Conservation (phyloP, 2,329 filamentous ascomycete genomes). For the Curvularia lunata region DNA sequence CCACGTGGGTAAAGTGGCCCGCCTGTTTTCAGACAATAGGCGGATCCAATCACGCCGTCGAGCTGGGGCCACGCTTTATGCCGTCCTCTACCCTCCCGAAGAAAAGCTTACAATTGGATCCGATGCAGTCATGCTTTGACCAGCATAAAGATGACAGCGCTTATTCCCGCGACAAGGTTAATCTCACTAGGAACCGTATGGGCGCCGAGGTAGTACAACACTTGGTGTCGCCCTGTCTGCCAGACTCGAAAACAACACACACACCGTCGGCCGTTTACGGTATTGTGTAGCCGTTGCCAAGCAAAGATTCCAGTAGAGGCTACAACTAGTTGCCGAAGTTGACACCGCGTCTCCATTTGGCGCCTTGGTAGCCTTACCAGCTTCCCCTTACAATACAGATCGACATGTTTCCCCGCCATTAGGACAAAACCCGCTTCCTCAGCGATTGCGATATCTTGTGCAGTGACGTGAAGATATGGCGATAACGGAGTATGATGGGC, state of each 20-base stretch:
- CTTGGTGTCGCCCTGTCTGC: neutral
- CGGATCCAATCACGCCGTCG: neutral
- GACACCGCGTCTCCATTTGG: slow-evolving; percentile 11
- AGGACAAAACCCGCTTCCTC: slow-evolving; percentile 5
- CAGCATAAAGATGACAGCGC: neutral
- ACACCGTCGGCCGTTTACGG: slow-evolving; percentile 7
- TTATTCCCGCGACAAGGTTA: neutral
- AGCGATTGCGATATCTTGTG: slow-evolving; percentile 18
- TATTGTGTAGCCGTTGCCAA: slow-evolving; percentile 19
- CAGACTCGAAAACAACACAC: neutral
- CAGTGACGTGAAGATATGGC: slow-evolving; percentile 7
- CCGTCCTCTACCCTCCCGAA: neutral
- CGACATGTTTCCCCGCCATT: slow-evolving; percentile 11
- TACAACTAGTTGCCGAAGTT: slow-evolving; percentile 6
- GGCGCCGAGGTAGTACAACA: neutral
- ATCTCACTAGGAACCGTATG: neutral
- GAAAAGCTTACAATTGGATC: neutral
- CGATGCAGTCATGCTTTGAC: neutral
- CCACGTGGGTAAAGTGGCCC: neutral
- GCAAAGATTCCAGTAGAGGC: slow-evolving; percentile 8
- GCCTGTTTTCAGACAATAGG: neutral
- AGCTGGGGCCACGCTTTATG: neutral
- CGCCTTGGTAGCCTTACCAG: slow-evolving; percentile 27
- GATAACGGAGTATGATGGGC: slow-evolving; percentile 19
- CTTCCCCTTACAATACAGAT: slow-evolving; percentile 27